Percentiles rank a stretch among this genome's conserved stretches.
These are phyloP conservation scores for Heracleum sosnowskyi DNA, from an alignment of 129 eudicot genomes.

Conservation along the genomic window DNA sequence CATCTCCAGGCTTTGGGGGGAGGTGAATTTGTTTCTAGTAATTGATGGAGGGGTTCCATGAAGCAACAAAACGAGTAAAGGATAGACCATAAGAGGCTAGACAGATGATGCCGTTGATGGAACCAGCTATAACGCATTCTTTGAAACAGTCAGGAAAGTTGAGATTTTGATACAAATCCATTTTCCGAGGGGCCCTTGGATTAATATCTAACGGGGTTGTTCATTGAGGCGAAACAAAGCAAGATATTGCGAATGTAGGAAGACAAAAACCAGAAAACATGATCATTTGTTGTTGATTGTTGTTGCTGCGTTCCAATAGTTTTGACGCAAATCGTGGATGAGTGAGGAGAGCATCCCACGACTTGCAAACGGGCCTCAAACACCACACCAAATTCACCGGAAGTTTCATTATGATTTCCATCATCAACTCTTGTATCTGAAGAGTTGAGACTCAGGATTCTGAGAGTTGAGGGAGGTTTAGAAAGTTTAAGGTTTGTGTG, in stretches of 20 bases:
- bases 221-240: background rate
- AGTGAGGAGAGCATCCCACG: background rate
- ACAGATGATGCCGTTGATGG: background rate
- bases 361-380: background rate
- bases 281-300: too few relatives aligned
- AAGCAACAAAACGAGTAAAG: background rate
- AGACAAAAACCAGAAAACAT: too few relatives aligned
- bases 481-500: too few relatives aligned
- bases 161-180: background rate
- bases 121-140: background rate
- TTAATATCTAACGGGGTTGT: background rate
- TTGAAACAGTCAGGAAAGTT: background rate
- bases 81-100: too few relatives aligned
- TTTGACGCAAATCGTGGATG: background rate
- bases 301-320: background rate
- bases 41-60: background rate
- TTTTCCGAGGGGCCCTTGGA: background rate
- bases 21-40: background rate
- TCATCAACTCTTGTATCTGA: too few relatives aligned
- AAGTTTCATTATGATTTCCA: too few relatives aligned
- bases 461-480: too few relatives aligned
- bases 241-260: too few relatives aligned
- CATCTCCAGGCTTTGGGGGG: background rate
- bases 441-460: too few relatives aligned
- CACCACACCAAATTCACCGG: background rate